Evolutionary conservation across 768 basidiomycete species (phyloP).

Genomic region (Termitomyces eurrhizus): DNA sequence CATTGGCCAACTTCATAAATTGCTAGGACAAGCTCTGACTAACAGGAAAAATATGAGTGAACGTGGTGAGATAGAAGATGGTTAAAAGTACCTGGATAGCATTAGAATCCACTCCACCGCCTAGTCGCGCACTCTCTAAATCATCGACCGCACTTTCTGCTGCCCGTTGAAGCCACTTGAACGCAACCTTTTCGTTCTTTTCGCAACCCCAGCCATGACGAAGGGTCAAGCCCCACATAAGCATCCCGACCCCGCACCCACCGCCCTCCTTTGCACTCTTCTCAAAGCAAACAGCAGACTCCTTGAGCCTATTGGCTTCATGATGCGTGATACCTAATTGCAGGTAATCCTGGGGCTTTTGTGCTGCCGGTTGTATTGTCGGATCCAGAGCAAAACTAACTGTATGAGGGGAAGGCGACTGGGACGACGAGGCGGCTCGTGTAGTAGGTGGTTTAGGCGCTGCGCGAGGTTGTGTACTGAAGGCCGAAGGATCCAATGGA

Average conservation of each 20-base stretch:
- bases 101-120: constrained; percentile 40
- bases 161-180: constrained; percentile 79
- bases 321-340: constrained; percentile 77
- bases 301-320: constrained; percentile 64
- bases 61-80: neutral
- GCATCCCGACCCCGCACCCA: constrained; percentile 85
- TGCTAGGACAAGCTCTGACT: constrained; percentile 82
- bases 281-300: constrained; percentile 74
- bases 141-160: constrained; percentile 79
- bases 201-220: constrained; percentile 86
- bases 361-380: constrained; percentile 5
- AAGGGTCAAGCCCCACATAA: constrained; percentile 87
- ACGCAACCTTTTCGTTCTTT: constrained; percentile 75
- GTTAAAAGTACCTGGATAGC: constrained; percentile 45
- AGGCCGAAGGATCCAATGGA: constrained; percentile 15
- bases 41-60: neutral
- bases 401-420: constrained; percentile 4
- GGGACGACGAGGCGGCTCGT: constrained; percentile 10
- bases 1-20: constrained; percentile 93
- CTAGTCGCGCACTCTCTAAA: constrained; percentile 58
- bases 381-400: neutral
- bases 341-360: constrained; percentile 63
- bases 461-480: constrained; percentile 9
- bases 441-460: constrained; percentile 9
- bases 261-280: constrained; percentile 68